These are phyloP conservation scores for Aspergillus intermedius DNA, from an alignment of 2,329 filamentous ascomycete genomes.

Conservation along the genomic window DNA sequence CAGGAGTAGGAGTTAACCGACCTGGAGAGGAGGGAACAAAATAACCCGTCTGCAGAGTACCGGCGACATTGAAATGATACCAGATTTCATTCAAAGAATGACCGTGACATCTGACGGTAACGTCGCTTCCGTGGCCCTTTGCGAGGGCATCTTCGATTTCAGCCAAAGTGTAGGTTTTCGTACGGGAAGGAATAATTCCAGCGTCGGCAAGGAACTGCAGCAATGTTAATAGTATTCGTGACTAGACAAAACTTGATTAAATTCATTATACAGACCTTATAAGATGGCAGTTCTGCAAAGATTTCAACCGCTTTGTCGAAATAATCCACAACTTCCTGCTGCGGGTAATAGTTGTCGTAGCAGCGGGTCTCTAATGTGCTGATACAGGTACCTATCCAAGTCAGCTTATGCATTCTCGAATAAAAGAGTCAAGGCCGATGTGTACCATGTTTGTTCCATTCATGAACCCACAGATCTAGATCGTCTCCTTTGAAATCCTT, in stretches of 20 bases:
- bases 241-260: not conserved
- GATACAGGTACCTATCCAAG: conserved; percentile 50
- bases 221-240: conserved; percentile 4
- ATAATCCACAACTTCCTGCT: conserved; percentile 62
- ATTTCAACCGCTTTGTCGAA: conserved; percentile 60
- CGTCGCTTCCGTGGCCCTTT: conserved; percentile 47
- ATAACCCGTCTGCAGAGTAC: conserved; percentile 33
- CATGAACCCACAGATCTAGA: conserved; percentile 64
- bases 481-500: conserved; percentile 60
- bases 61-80: conserved; percentile 58
- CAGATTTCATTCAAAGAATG: conserved; percentile 49
- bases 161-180: conserved; percentile 52
- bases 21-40: conserved; percentile 31
- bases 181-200: conserved; percentile 49
- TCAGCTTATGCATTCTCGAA: not conserved
- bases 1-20: conserved; percentile 10
- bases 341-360: conserved; percentile 55
- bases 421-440: not conserved
- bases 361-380: conserved; percentile 61
- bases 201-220: conserved; percentile 51
- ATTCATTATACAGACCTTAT: conserved; percentile 39
- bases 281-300: conserved; percentile 61
- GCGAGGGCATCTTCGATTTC: conserved; percentile 56
- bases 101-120: conserved; percentile 53
- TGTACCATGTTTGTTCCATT: conserved; percentile 65